Conservation (phyloP, 257 asterid species). For the Nicotiana sylvestris region DNA sequence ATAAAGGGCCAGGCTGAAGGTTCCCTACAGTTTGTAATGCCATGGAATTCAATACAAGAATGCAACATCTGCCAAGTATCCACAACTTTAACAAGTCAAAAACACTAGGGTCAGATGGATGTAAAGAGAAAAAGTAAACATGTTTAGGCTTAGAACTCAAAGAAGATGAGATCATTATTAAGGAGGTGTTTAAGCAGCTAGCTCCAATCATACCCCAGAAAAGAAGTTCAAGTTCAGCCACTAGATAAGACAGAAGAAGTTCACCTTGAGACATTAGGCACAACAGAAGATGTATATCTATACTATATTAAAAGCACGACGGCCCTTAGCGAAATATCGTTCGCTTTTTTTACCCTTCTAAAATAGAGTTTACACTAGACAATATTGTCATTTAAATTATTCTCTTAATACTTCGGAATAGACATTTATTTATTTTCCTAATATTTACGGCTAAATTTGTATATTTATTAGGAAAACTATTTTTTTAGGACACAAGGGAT, state of each 20-base stretch:
- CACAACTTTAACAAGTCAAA: background rate
- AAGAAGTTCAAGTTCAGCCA: background rate
- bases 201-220: background rate
- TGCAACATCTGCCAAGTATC: constrained; percentile 7
- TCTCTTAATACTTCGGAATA: no score
- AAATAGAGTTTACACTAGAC: no score
- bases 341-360: no score
- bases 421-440: no score
- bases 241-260: background rate
- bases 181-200: background rate
- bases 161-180: background rate
- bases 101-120: background rate
- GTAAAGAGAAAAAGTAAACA: background rate
- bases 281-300: background rate
- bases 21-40: background rate
- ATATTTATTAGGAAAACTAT: no score
- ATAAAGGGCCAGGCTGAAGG: constrained; percentile 6
- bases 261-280: background rate
- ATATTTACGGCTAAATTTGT: no score
- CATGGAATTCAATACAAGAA: background rate
- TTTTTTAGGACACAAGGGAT: no score
- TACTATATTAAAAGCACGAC: no score
- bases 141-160: background rate
- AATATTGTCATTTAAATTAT: no score
- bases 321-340: no score